These are phyloP conservation scores for Dendrobium huoshanense DNA, from an alignment of 106 monocot genomes.

Conservation along the genomic window DNA sequence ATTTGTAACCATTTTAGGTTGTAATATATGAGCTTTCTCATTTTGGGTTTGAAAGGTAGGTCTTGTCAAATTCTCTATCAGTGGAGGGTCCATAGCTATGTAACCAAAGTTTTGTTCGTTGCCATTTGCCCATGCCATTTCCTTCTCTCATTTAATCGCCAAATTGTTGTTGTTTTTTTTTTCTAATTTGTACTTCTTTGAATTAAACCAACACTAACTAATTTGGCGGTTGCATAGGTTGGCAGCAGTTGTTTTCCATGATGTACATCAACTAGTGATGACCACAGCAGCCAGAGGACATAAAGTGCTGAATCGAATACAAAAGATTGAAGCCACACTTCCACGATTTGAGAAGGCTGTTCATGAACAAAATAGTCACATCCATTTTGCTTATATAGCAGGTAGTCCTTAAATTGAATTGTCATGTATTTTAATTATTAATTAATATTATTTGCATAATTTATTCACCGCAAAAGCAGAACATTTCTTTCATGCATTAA, in stretches of 20 bases:
- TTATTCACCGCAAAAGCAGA: background rate
- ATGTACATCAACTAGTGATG: constrained; percentile 58
- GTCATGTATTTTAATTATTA: background rate
- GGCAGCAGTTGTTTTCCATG: constrained; percentile 69
- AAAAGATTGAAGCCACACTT: constrained; percentile 51
- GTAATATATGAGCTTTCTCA: background rate
- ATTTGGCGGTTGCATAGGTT: constrained; percentile 30
- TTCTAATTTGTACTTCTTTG: background rate
- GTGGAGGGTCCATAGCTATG: background rate
- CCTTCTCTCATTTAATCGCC: background rate
- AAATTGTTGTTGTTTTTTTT: background rate
- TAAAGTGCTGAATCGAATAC: constrained; percentile 44
- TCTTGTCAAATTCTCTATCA: background rate
- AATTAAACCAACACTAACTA: background rate
- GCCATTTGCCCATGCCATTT: background rate
- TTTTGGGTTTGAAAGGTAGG: background rate
- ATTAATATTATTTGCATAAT: background rate
- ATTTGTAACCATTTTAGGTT: background rate
- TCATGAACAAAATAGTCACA: constrained; percentile 46
- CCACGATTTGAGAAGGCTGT: constrained; percentile 57
- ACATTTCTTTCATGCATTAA: background rate
- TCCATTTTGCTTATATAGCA: constrained; percentile 69
- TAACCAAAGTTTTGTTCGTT: background rate
- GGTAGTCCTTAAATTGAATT: constrained; percentile 18
- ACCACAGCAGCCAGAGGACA: constrained; percentile 51